Conservation (phyloP, 768 basidiomycete genomes). For the Trametes maxima region DNA sequence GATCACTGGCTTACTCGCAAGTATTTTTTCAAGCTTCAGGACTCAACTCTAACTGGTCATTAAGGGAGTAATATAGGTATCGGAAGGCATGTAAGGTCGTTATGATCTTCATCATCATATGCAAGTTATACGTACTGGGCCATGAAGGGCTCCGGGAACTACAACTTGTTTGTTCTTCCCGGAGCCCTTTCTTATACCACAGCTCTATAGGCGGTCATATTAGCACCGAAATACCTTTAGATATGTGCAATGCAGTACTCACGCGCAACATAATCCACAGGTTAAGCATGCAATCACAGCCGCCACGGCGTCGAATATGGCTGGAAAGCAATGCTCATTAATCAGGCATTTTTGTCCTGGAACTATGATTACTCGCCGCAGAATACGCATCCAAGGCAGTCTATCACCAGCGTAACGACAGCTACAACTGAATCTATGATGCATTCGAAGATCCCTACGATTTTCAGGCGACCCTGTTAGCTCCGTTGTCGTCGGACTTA, state of each 20-base stretch:
- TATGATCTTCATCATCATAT: no score
- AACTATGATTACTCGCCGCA: slow-evolving; percentile 12
- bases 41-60: no score
- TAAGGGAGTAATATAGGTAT: no score
- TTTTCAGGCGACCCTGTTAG: background rate
- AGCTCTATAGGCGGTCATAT: background rate
- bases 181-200: slow-evolving; percentile 16
- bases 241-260: background rate
- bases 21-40: no score
- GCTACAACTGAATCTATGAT: slow-evolving; percentile 21
- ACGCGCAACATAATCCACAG: slow-evolving; percentile 19
- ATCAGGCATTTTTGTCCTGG: no score
- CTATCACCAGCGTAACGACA: slow-evolving; percentile 11
- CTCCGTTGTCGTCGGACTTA: background rate
- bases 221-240: background rate
- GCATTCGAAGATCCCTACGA: slow-evolving; percentile 22
- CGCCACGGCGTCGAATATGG: slow-evolving; percentile 10
- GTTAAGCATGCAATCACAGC: slow-evolving; percentile 14
- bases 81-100: no score
- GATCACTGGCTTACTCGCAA: no score
- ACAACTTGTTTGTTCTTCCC: background rate
- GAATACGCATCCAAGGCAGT: slow-evolving; percentile 20
- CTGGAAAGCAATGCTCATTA: background rate
- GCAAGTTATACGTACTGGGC: no score
- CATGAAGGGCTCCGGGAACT: slow-evolving; percentile 14